Evolutionary conservation across 73 alveolate species (phyloP).

Genomic region (Paramecium caudatum): DNA sequence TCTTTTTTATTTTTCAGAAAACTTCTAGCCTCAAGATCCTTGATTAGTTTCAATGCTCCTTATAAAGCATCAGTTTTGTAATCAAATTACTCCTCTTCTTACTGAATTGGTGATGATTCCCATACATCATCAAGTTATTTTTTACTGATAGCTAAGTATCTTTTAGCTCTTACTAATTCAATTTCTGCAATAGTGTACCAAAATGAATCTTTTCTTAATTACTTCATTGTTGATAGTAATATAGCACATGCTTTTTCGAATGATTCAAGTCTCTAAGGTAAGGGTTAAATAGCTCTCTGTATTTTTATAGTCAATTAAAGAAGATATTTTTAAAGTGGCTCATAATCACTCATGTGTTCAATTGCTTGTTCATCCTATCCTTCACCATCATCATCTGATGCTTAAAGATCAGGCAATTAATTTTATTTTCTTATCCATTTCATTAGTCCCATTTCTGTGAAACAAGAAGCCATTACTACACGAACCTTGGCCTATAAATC

Average conservation of each 20-base stretch:
- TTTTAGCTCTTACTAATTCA: constrained; percentile 74
- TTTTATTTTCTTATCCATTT: constrained; percentile 16
- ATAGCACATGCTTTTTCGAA: constrained; percentile 71
- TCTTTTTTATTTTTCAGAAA: constrained; percentile 27
- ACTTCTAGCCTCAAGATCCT: constrained; percentile 8
- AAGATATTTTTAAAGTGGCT: constrained; percentile 25
- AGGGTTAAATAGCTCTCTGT: constrained; percentile 69
- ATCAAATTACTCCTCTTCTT: constrained; percentile 36
- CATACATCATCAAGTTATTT: constrained; percentile 50
- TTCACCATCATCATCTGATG: constrained; percentile 57
- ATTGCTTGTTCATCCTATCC: background rate
- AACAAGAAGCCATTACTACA: constrained; percentile 55
- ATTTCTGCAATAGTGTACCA: constrained; percentile 71
- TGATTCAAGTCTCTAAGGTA: constrained; percentile 72
- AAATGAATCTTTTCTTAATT: constrained; percentile 71
- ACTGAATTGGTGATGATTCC: background rate
- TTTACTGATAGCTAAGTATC: constrained; percentile 51
- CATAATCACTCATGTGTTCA: background rate
- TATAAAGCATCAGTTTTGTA: constrained; percentile 54
- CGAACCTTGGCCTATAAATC: constrained; percentile 32
- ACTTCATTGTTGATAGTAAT: constrained; percentile 15
- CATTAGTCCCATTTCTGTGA: constrained; percentile 50
- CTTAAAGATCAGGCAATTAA: constrained; percentile 60
- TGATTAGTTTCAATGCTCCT: constrained; percentile 32
- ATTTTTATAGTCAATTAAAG: constrained; percentile 34